phyloP scores from a whole-genome alignment of 176 grass and related monocot species.

The Poa annua region DNA sequence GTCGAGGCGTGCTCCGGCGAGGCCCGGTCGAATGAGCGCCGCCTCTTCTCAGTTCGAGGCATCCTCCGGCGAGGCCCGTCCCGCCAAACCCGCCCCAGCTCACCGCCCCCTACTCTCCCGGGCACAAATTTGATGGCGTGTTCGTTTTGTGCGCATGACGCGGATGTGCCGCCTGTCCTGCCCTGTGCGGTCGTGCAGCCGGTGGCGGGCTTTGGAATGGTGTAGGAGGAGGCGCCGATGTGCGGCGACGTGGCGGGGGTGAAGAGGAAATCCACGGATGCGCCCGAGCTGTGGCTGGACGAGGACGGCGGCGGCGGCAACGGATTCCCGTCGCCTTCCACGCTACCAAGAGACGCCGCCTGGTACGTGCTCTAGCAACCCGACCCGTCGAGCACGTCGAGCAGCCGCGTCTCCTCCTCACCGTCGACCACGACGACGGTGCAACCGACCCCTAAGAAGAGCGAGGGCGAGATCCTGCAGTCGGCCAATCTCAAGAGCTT shows the following conservation, averaged over 20 bases:
- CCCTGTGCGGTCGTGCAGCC: not conserved
- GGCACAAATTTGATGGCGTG: not conserved
- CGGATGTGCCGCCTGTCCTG: slow-evolving; percentile 8
- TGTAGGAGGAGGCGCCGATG: not conserved
- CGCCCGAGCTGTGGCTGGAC: slow-evolving; percentile 26
- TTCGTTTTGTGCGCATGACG: slow-evolving; percentile 7
- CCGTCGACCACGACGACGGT: slow-evolving; percentile 34
- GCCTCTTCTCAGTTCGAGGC: too few species aligned
- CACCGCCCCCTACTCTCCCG: not conserved
- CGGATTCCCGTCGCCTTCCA: too few species aligned
- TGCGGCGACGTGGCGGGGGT: not conserved
- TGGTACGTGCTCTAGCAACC: not conserved
- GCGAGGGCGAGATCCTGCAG: slow-evolving; percentile 70
- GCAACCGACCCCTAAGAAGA: slow-evolving; percentile 52
- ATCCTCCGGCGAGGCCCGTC: too few species aligned
- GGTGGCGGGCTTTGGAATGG: not conserved
- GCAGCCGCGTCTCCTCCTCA: slow-evolving; percentile 65
- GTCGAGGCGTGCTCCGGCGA: too few species aligned
- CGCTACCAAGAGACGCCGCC: too few species aligned
- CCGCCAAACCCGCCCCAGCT: not conserved
- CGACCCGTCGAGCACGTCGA: slow-evolving; percentile 28
- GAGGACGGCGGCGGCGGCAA: not conserved
- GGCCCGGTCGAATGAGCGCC: too few species aligned
- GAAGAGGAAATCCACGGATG: slow-evolving; percentile 27
- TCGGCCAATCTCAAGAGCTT: slow-evolving; percentile 70